Evolutionary conservation across 176 grass and related monocot species (phyloP).

Genomic region (Poa annua): DNA sequence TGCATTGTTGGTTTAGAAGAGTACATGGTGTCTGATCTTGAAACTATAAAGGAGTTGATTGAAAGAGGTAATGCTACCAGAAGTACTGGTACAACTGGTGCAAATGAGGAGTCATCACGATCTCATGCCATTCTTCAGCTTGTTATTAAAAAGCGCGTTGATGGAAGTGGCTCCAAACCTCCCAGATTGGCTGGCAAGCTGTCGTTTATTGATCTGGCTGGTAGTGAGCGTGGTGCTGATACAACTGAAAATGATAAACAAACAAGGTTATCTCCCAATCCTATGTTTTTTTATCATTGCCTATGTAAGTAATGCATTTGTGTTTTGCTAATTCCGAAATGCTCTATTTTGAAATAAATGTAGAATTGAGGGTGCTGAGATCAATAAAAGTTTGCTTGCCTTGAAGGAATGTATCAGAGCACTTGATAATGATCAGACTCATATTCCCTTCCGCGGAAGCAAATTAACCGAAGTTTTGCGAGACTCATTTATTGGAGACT

Average conservation of each 20-base stretch:
- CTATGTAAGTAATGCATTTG: neutral
- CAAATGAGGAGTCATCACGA: conserved; percentile 95
- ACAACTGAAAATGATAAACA: conserved; percentile 98
- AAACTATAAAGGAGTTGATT: conserved; percentile 91
- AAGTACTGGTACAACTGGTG: conserved; percentile 96
- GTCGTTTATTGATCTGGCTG: conserved; percentile 97
- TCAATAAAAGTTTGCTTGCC: conserved; percentile 99
- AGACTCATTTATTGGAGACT: conserved; percentile 94
- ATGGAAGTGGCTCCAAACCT: conserved; percentile 82
- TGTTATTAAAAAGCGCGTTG: conserved; percentile 86
- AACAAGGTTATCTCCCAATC: conserved; percentile 67
- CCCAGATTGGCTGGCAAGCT: conserved; percentile 76
- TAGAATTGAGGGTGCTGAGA: conserved; percentile 99
- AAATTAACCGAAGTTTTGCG: conserved; percentile 96
- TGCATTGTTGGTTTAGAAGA: conserved; percentile 97
- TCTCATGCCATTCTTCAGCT: conserved; percentile 99
- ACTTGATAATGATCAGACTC: conserved; percentile 94
- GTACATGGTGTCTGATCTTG: conserved; percentile 83
- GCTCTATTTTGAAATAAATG: conserved; percentile 25
- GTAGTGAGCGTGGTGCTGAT: conserved; percentile 98
- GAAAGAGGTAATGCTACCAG: conserved; percentile 91
- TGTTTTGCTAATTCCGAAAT: conserved; percentile 35
- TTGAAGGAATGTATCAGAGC: conserved; percentile 99
- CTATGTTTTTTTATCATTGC: conserved; percentile 13
- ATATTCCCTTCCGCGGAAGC: conserved; percentile 99